Evolutionary conservation across 345 rosid species (phyloP).

Genomic region (Hibiscus syriacus): DNA sequence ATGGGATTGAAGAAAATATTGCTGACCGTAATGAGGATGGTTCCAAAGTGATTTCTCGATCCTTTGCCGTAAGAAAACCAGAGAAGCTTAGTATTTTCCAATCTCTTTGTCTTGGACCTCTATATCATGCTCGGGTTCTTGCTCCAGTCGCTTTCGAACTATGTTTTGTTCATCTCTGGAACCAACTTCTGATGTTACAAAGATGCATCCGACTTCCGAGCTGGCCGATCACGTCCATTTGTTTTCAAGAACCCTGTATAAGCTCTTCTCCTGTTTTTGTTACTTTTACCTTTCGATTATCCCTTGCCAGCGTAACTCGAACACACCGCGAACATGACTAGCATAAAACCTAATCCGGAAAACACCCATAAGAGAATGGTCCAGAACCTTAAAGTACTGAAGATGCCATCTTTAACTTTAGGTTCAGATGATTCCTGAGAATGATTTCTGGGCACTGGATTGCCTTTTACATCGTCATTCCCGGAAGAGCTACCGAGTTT

Average conservation of each 20-base stretch:
- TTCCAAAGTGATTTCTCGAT: too few relatives aligned
- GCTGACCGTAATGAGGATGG: background rate
- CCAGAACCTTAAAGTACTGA: slow-evolving; percentile 67
- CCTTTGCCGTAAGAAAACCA: background rate
- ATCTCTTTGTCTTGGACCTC: background rate
- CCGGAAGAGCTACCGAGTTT: slow-evolving; percentile 33
- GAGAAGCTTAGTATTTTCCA: background rate
- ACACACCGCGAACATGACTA: slow-evolving; percentile 47
- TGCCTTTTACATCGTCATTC: too few relatives aligned
- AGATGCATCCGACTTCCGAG: slow-evolving; percentile 36
- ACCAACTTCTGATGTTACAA: slow-evolving; percentile 12
- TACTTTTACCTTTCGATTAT: slow-evolving; percentile 40
- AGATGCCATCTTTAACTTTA: slow-evolving; percentile 32
- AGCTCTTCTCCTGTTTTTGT: slow-evolving; percentile 60
- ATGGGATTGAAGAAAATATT: too few relatives aligned
- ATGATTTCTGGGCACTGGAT: too few relatives aligned
- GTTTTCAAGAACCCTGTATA: slow-evolving; percentile 37
- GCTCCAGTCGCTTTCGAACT: background rate
- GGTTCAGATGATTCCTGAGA: slow-evolving; percentile 27
- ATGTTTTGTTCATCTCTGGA: background rate
- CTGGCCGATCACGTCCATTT: slow-evolving; percentile 41
- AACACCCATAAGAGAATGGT: slow-evolving; percentile 58
- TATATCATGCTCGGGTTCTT: background rate
- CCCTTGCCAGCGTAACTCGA: slow-evolving; percentile 52
- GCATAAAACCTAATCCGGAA: slow-evolving; percentile 67